Evolutionary conservation across 805 yeast species (phyloP), one percentile per base, ranked within the genome.

Genomic region (Schwanniomyces yamadae): DNA sequence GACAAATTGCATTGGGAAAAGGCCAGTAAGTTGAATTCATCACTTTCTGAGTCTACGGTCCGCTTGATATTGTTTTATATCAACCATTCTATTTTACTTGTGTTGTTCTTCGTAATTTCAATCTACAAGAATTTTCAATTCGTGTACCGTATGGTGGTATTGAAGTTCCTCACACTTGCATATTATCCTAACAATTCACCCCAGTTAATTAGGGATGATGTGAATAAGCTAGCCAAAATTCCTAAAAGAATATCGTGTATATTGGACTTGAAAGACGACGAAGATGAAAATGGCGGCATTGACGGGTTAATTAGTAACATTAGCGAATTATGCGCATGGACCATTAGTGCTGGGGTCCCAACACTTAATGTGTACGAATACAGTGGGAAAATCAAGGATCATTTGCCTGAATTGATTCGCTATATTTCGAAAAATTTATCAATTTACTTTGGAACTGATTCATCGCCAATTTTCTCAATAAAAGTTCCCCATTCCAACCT

Each of bases 201-300:
- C 1, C 89, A 84, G 50, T 66, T 89, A 37, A 88, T 91, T 45
- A 78, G 95, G 46, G 82, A 82, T 42, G 98, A 91, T 61, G 88
- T 88, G 23, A 68, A 67, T 42, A 77, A 78, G 49, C 64, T 91
- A 37, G 55, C 72, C 28, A 93, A 93, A 59, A 73, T 88, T 16
- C 99, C 99, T 3, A 75, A 71, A 45, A 73, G 84, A 33, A 51
- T 93, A 15, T 83, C 95, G 6, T 79, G 85, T 14, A 79, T 91
- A n/a, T 62, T 93, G 39, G 80, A 77, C 47, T 73, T 80, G 54
- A 81, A 80, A 52, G 74, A 82, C 18, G 88, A 80, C 39, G 85
- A 83, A 42, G 91, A 82, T 48, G 95, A 87, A 49, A 91, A 89
- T 41, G 96, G 95, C 21, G 97, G 97, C 2, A 59, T 83, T 28